Evolutionary conservation across 768 basidiomycete genomes (phyloP).

Genomic region (Termitomyces sp.): DNA sequence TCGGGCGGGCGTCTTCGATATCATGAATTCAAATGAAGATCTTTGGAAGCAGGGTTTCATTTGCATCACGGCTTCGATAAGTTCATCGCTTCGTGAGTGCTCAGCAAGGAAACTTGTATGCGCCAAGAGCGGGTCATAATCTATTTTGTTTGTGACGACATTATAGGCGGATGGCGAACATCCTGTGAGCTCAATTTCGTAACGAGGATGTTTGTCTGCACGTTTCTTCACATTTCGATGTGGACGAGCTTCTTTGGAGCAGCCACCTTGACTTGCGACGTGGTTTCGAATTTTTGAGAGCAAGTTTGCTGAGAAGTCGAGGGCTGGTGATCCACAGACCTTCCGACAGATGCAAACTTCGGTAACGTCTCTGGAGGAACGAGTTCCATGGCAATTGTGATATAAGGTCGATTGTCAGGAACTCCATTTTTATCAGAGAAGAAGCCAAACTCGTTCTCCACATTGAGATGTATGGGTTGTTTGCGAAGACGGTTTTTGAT

Average conservation of each 20-base stretch:
- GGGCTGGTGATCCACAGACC: not conserved
- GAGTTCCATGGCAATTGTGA: conserved; percentile 7
- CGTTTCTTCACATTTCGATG: not conserved
- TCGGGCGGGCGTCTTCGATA: not conserved
- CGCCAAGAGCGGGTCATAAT: not conserved
- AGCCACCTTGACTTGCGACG: too few relatives aligned
- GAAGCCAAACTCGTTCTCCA: conserved; percentile 1
- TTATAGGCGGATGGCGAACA: conserved; percentile 1
- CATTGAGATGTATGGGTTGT: not conserved
- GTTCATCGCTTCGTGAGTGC: not conserved
- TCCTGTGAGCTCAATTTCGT: not conserved
- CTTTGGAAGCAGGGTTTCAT: conserved; percentile 4
- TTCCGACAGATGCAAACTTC: not conserved
- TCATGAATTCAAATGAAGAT: not conserved
- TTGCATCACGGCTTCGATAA: not conserved
- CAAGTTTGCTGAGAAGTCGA: not conserved
- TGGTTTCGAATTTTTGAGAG: not conserved
- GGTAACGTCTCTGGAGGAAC: not conserved
- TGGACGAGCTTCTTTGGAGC: not conserved
- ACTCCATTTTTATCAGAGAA: not conserved
- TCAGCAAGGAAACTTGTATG: not conserved
- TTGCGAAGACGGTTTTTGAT: not conserved
- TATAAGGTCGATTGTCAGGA: conserved; percentile 1
- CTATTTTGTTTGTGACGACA: not conserved
- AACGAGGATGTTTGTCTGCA: not conserved